A percentile compares a stretch with the other conserved stretches of the same genome.
phyloP scores from a whole-genome alignment of 257 asterid species.

The Anisodus acutangulus region DNA sequence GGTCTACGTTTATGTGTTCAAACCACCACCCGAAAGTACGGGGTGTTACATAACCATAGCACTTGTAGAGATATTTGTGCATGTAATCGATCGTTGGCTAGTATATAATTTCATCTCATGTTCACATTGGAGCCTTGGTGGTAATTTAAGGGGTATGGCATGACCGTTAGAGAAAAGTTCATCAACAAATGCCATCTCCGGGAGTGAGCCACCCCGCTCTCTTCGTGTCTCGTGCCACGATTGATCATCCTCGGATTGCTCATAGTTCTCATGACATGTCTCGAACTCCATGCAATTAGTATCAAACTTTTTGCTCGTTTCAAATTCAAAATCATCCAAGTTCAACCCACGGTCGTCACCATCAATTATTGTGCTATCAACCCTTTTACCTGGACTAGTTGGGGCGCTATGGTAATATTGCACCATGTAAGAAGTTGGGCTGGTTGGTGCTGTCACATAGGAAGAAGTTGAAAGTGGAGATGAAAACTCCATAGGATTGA shows the following conservation, averaged over 20 bases:
- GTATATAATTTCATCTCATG: slow-evolving; percentile 30
- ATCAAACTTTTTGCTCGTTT: slow-evolving; percentile 54
- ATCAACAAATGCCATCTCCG: slow-evolving; percentile 69
- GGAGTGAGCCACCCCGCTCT: slow-evolving; percentile 54
- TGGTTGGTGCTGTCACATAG: slow-evolving; percentile 54
- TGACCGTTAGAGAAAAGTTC: slow-evolving; percentile 65
- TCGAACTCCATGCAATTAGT: slow-evolving; percentile 20
- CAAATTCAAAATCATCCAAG: slow-evolving; percentile 64
- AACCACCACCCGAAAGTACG: too few relatives aligned
- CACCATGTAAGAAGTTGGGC: slow-evolving; percentile 49
- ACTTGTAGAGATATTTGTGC: slow-evolving; percentile 53
- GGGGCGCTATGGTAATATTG: slow-evolving; percentile 60
- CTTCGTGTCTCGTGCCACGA: slow-evolving; percentile 23
- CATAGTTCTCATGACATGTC: slow-evolving; percentile 29
- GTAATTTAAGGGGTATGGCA: slow-evolving; percentile 75
- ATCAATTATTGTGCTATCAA: neutral
- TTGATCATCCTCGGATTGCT: slow-evolving; percentile 20
- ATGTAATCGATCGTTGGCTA: slow-evolving; percentile 41
- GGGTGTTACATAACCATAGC: slow-evolving; percentile 46
- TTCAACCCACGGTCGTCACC: neutral
- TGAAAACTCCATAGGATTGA: slow-evolving; percentile 40
- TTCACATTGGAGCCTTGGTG: slow-evolving; percentile 63
- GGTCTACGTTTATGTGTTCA: too few relatives aligned
- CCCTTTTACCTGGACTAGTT: slow-evolving; percentile 44
- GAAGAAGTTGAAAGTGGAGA: slow-evolving; percentile 42